Evolutionary conservation across 345 rosid species (phyloP).

Genomic region (Zanthoxylum bungeanum): DNA sequence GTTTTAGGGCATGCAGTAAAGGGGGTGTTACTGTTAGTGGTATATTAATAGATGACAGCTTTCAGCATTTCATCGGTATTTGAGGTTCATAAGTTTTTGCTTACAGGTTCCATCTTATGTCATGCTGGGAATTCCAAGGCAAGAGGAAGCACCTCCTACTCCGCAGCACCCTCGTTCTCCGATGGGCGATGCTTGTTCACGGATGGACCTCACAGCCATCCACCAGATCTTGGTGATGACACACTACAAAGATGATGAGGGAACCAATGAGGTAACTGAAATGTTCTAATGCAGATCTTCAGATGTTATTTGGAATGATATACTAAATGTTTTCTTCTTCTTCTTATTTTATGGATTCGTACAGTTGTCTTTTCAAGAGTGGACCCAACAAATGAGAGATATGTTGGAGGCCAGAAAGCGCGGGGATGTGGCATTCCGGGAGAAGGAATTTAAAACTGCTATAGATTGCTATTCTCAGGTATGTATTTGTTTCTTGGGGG

Average conservation of each 20-base stretch:
- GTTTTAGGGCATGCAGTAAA: slow-evolving; percentile 1
- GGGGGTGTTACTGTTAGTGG: not conserved
- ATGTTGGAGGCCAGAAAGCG: slow-evolving; percentile 84
- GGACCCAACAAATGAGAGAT: slow-evolving; percentile 90
- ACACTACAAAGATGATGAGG: slow-evolving; percentile 90
- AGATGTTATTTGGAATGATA: not conserved
- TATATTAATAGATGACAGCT: not conserved
- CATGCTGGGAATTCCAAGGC: slow-evolving; percentile 77
- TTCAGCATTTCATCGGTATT: not conserved
- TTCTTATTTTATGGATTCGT: slow-evolving; percentile 7
- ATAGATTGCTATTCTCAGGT: slow-evolving; percentile 88
- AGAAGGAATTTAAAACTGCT: slow-evolving; percentile 63
- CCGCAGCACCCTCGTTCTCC: slow-evolving; percentile 61
- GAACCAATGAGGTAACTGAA: slow-evolving; percentile 67
- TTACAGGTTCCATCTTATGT: slow-evolving; percentile 65
- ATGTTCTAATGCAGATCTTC: not conserved
- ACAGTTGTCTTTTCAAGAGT: slow-evolving; percentile 91
- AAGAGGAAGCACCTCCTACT: slow-evolving; percentile 62
- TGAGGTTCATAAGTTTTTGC: slow-evolving; percentile 19
- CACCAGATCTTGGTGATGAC: slow-evolving; percentile 75
- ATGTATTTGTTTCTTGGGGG: not conserved
- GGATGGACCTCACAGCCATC: slow-evolving; percentile 82
- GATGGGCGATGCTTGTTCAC: slow-evolving; percentile 79
- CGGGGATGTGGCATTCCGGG: slow-evolving; percentile 79
- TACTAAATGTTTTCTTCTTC: slow-evolving; percentile 15